Conservation (phyloP, 1,284 basidiomycete genomes). For the Tetrapyrgos nigripes region DNA sequence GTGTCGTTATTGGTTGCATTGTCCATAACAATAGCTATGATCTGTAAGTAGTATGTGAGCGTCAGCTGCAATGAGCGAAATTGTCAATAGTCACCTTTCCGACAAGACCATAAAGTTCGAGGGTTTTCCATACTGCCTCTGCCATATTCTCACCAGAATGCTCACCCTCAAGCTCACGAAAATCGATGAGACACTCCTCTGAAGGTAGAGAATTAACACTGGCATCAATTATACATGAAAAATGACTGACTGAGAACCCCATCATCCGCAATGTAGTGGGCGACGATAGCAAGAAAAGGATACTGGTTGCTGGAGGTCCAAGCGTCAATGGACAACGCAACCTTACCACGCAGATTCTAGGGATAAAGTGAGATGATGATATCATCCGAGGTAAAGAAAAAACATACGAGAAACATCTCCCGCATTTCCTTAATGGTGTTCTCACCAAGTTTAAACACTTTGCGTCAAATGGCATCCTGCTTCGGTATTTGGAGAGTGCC, state of each 20-base stretch:
- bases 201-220: not conserved
- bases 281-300: not conserved
- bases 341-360: not conserved
- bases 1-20: slow-evolving; percentile 13
- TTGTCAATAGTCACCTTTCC: slow-evolving; percentile 19
- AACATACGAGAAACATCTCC: not conserved
- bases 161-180: slow-evolving; percentile 35
- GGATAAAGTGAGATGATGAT: too few species aligned
- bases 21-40: slow-evolving; percentile 4
- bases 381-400: too few species aligned
- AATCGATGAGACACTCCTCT: slow-evolving; percentile 26
- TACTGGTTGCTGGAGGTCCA: slow-evolving; percentile 6
- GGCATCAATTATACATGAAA: not conserved
- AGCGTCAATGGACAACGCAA: not conserved
- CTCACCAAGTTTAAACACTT: not conserved
- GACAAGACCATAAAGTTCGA: slow-evolving; percentile 27
- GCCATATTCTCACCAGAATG: slow-evolving; percentile 42
- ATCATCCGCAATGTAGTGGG: not conserved
- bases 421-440: not conserved
- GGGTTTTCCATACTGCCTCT: slow-evolving; percentile 33
- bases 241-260: not conserved
- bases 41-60: not conserved
- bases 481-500: not conserved
- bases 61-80: not conserved
- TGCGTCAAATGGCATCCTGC: not conserved